Evolutionary conservation across 2,329 filamentous ascomycete genomes (phyloP), one percentile per base, ranked within the genome.

Genomic region (Cladosporium oxysporum): DNA sequence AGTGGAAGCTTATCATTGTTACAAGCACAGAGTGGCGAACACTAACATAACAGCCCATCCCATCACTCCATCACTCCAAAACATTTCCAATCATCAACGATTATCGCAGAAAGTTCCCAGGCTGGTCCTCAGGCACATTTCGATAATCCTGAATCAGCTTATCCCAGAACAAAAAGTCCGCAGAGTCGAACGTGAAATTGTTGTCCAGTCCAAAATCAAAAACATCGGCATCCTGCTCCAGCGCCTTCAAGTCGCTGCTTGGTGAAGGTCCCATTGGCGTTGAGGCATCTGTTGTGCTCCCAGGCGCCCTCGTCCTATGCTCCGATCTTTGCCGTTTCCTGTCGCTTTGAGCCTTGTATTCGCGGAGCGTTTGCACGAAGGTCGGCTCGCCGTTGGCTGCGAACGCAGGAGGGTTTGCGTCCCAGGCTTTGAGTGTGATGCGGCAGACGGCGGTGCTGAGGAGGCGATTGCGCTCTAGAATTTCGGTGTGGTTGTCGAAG

Each of bases 341-440:
- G 18, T 66, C 58, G 11, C 33, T 55, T 33, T 60, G 31, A 26
- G 49, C 49, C 12, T 50, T 23, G 35, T 58, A 35, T 16, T 28
- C 35, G 14, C 65, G 60, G 33, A 72, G 57, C 18, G 41, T 58
- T 10, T 31, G 52, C 18, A 71, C 65, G 37, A 71, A 72, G 16
- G 14, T 59, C 5, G 70, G 71, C 52, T 70, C 69, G 14, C 41
- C 60, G 5, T 49, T 16, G 14, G 31, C 49, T 14, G 31, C 58
- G 33, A 62, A 62, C 14, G 41, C 31, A 4, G 62, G 62, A 8
- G 62, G 62, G 23, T 59, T 70, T 1, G 74, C 76, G 8, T 79
- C 77, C 80, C 81, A 84, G 1, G 81, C 79, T 64, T 79, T 80
- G 1, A 83, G 68, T 3, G 78, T 78, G 26, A 84, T 70, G 57